Conservation (phyloP, 208 protist species). For the Acanthamoeba comandoni region DNA sequence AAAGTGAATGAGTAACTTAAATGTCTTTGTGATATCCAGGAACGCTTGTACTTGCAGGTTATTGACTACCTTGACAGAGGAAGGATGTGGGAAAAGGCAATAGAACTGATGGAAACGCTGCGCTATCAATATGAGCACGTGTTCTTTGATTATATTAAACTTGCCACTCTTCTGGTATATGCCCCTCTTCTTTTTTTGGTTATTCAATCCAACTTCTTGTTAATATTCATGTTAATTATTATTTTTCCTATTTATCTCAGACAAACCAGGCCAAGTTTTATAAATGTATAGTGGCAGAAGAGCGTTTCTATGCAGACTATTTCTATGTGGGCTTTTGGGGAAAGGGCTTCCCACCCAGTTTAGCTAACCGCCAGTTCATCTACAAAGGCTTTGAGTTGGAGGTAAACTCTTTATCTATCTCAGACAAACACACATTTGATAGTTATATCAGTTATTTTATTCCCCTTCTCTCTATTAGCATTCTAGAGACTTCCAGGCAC, state of each 20-base stretch:
- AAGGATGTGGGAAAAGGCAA: conserved; percentile 82
- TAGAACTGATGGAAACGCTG: conserved; percentile 75
- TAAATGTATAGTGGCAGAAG: conserved; percentile 77
- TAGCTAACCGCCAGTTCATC: conserved; percentile 80
- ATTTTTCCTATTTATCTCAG: not conserved
- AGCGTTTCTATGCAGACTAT: conserved; percentile 84
- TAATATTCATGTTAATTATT: conserved; percentile 2
- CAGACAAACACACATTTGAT: conserved; percentile 45
- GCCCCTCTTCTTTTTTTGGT: not conserved
- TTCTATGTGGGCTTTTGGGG: conserved; percentile 84
- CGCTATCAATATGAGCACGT: conserved; percentile 77
- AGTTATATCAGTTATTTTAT: not conserved
- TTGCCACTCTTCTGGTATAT: conserved; percentile 77
- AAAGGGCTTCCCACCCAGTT: conserved; percentile 76
- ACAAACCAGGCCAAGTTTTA: conserved; percentile 78
- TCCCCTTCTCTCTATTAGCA: conserved; percentile 43
- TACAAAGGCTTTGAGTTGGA: conserved; percentile 84
- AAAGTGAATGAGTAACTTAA: not conserved
- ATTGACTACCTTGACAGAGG: conserved; percentile 84
- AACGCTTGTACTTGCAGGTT: conserved; percentile 76
- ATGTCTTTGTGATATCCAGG: conserved; percentile 17
- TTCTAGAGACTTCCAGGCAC: conserved; percentile 62
- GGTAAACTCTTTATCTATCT: conserved; percentile 62
- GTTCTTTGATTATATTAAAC: conserved; percentile 79
- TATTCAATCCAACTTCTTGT: conserved; percentile 2